A percentile compares a stretch with the other conserved stretches of the same genome.
Evolutionary conservation across 768 basidiomycete genomes (phyloP).

Genomic region (Lentinula sp.): DNA sequence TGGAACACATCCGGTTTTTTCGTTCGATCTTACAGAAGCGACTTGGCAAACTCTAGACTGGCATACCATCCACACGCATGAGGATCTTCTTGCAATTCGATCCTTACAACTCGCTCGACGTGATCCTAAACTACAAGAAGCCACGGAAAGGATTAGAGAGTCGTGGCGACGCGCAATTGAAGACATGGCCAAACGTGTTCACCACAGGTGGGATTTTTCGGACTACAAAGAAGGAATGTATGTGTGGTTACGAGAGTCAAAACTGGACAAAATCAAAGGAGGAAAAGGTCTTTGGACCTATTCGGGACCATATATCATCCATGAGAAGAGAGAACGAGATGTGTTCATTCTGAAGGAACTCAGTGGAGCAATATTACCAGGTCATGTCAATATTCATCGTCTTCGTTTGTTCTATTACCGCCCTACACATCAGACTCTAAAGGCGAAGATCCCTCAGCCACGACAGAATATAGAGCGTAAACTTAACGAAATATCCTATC

Average conservation of each 20-base stretch:
- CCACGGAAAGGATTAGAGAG: slow-evolving; percentile 7
- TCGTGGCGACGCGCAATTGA: slow-evolving; percentile 14
- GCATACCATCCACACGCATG: slow-evolving; percentile 13
- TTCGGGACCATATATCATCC: slow-evolving; percentile 20
- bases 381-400: slow-evolving; percentile 5
- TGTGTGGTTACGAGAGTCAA: slow-evolving; percentile 24
- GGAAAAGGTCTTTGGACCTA: slow-evolving; percentile 21
- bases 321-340: slow-evolving; percentile 1
- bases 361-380: slow-evolving; percentile 4
- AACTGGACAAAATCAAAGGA: slow-evolving; percentile 21
- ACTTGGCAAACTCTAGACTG: slow-evolving; percentile 23
- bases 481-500: slow-evolving; percentile 9
- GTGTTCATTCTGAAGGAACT: slow-evolving; percentile 5
- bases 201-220: slow-evolving; percentile 8
- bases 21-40: slow-evolving; percentile 20
- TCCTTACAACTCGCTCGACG: slow-evolving; percentile 15
- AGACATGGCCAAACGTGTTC: slow-evolving; percentile 14
- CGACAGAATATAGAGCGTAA: slow-evolving; percentile 18
- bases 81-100: slow-evolving; percentile 19
- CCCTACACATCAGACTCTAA: slow-evolving; percentile 4
- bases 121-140: slow-evolving; percentile 13
- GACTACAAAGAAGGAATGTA: slow-evolving; percentile 20
- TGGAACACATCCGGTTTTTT: slow-evolving; percentile 21
- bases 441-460: neutral
- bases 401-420: slow-evolving; percentile 6